phyloP scores from a whole-genome alignment of 768 basidiomycete species.

The Lactarius sanguifluus region DNA sequence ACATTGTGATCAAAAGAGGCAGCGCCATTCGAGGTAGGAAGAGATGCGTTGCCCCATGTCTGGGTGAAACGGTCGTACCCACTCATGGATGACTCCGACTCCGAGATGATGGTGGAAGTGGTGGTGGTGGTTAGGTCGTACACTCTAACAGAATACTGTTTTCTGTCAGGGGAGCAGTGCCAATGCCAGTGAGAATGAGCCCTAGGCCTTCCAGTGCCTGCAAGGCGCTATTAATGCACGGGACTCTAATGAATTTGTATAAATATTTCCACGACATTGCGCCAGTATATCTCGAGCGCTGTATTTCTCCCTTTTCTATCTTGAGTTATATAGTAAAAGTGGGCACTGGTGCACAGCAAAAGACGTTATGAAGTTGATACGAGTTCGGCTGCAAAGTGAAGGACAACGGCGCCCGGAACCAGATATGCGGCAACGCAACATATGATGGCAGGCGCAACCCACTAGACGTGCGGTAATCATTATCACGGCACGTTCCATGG shows the following conservation, averaged over 20 bases:
- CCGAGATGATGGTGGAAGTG: not conserved
- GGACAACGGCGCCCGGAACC: not conserved
- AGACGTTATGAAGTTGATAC: not conserved
- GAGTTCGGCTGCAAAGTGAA: not conserved
- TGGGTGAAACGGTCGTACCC: not conserved
- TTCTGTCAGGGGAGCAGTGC: not conserved
- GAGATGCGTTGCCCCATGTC: not conserved
- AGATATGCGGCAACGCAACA: not conserved
- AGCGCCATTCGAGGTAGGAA: not conserved
- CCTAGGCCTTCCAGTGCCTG: not conserved
- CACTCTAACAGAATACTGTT: not conserved
- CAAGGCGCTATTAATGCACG: constrained; percentile 6
- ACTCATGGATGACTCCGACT: not conserved
- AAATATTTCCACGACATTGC: not conserved
- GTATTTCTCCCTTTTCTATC: not conserved
- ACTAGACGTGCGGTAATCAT: not conserved
- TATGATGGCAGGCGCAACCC: not conserved
- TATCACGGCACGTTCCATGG: not conserved
- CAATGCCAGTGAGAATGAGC: not conserved
- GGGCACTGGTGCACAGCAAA: not conserved
- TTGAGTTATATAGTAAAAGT: not conserved
- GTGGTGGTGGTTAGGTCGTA: constrained; percentile 5
- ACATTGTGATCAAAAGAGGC: not conserved
- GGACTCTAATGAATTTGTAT: not conserved
- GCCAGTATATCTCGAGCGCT: not conserved